Percentiles rank a stretch among this genome's conserved stretches.
Conservation (phyloP, 2,329 filamentous ascomycete species). For the Stylonectria norvegica region DNA sequence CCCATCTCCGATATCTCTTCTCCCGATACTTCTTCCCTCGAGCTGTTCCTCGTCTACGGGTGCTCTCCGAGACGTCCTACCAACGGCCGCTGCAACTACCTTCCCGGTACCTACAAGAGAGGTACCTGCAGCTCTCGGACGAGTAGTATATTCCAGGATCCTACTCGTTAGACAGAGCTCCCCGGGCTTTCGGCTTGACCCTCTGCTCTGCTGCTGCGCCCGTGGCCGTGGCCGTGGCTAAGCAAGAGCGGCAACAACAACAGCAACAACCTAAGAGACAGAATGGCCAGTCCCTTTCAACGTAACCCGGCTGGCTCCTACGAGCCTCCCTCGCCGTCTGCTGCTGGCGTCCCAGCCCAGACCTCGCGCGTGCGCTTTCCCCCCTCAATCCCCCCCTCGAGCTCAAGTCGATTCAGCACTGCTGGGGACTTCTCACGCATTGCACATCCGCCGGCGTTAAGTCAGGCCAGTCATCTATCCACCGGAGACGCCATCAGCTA, state of each 20-base stretch:
- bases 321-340: constrained; percentile 18
- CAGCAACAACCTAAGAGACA: no score
- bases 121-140: no score
- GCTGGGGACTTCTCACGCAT: no score
- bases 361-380: constrained; percentile 17
- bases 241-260: no score
- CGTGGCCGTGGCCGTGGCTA: constrained; percentile 4
- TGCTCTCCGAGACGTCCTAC: constrained; percentile 12
- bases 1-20: constrained; percentile 3
- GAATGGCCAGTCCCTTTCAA: constrained; percentile 25
- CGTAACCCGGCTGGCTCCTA: constrained; percentile 21
- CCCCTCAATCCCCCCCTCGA: constrained; percentile 2
- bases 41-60: constrained; percentile 14
- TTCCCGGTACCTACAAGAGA: no score
- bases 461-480: constrained; percentile 40
- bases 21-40: constrained; percentile 8
- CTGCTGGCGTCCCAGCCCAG: constrained; percentile 14
- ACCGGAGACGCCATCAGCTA: constrained; percentile 10
- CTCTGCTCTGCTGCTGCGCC: no score
- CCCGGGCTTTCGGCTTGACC: no score
- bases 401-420: no score
- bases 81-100: constrained; percentile 12
- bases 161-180: no score
- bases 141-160: constrained; percentile 7
- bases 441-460: constrained; percentile 52